phyloP scores from a whole-genome alignment of 2,329 filamentous ascomycete genomes.

The Neofusicoccum ribis region DNA sequence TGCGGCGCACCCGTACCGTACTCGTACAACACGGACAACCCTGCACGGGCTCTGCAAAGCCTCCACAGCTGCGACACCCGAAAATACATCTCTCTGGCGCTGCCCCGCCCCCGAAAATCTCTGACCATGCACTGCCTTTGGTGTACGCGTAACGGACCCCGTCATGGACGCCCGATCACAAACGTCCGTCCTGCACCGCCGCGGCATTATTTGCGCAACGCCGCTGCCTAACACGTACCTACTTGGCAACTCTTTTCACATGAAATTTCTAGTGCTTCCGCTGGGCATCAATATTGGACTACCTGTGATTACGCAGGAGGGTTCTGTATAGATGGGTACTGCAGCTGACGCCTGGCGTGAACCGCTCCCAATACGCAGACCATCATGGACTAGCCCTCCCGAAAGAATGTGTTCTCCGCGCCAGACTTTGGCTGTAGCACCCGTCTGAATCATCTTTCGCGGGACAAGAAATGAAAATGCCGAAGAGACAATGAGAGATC shows the following conservation, averaged over 20 bases:
- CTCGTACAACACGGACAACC: background rate
- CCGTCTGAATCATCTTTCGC: too few species aligned
- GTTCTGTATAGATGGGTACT: too few species aligned
- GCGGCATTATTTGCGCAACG: background rate
- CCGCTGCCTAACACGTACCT: background rate
- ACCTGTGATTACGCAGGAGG: too few species aligned
- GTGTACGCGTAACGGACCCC: background rate
- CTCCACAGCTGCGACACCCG: background rate
- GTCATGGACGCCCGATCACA: background rate
- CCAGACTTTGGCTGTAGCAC: too few species aligned
- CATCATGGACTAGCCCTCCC: too few species aligned
- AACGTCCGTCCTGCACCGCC: background rate
- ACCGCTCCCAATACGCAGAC: too few species aligned
- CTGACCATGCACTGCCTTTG: background rate
- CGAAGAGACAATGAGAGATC: background rate
- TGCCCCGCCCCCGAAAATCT: background rate
- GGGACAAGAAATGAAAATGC: too few species aligned
- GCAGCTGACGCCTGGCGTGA: too few species aligned
- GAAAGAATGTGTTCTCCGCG: too few species aligned
- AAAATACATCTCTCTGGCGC: background rate
- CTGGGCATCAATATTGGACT: too few species aligned
- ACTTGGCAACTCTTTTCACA: background rate
- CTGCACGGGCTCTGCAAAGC: background rate
- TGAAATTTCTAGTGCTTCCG: background rate
- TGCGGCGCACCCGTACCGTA: background rate